Evolutionary conservation across 108 stramenopile species (phyloP).

Genomic region (Pseudonitzschia pungens): DNA sequence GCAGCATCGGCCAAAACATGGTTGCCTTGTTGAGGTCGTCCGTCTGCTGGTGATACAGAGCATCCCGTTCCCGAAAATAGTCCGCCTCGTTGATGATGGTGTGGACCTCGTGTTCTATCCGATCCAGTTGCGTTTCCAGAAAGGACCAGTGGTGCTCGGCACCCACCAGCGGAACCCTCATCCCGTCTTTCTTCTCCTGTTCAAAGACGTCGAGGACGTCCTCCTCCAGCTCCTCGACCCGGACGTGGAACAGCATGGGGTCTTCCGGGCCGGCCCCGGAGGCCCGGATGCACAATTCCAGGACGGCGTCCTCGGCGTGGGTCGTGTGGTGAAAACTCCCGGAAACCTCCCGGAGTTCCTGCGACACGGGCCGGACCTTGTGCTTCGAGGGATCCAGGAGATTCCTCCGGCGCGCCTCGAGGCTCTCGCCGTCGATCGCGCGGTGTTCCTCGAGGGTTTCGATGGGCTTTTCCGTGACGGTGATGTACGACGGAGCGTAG

Average conservation of each 20-base stretch:
- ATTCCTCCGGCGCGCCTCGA: slow-evolving; percentile 1
- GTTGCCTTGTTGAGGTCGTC: slow-evolving; percentile 75
- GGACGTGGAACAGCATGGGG: slow-evolving; percentile 28
- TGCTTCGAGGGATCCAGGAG: background rate
- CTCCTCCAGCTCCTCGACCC: slow-evolving; percentile 42
- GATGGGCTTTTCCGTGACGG: slow-evolving; percentile 31
- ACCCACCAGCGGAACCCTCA: background rate
- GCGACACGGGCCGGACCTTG: slow-evolving; percentile 38
- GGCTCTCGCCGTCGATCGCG: slow-evolving; percentile 26
- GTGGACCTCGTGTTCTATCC: slow-evolving; percentile 55
- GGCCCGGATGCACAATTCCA: slow-evolving; percentile 36
- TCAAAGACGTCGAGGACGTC: slow-evolving; percentile 21
- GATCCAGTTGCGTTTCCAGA: slow-evolving; percentile 59
- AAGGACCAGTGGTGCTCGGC: slow-evolving; percentile 60
- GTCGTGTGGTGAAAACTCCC: slow-evolving; percentile 38
- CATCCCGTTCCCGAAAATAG: slow-evolving; percentile 70
- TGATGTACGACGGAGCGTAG: slow-evolving; percentile 20
- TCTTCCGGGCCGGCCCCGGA: background rate
- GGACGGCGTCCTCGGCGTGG: slow-evolving; percentile 17
- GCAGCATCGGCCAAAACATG: slow-evolving; percentile 85
- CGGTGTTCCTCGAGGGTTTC: slow-evolving; percentile 32
- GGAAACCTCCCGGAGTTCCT: slow-evolving; percentile 25
- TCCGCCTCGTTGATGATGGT: slow-evolving; percentile 70
- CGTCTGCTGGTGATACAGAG: slow-evolving; percentile 73
- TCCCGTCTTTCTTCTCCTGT: slow-evolving; percentile 13